Base-by-base conservation (phyloP, 2,329 filamentous ascomycete species). In the Xylariomycetidae sp. region DNA sequence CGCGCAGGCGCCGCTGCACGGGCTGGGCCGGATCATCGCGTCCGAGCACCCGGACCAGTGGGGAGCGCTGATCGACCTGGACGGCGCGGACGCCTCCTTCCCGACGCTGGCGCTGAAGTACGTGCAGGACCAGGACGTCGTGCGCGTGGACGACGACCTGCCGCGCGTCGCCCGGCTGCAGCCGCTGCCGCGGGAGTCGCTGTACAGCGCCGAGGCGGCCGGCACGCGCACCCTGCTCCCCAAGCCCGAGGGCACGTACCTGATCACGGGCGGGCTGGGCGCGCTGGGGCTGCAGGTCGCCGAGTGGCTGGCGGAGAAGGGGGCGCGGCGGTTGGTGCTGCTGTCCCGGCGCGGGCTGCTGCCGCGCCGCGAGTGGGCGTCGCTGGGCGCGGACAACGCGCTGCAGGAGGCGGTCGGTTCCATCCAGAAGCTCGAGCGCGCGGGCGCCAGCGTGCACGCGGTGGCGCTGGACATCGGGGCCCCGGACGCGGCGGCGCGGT, bases 231-330 rank as follows among this genome's bases (percentile, higher is more conserved):
- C 33, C 6, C 25, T 49, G 18, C 31, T 47, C 13, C 54, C 55
- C 6, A 41, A 35, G 23, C 42, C 51, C 9, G 48, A 58, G n/a
- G 61, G 63, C 2, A 65, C 63, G 0, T 68, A 68, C 36, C 19
- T 67, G 13, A 56, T 68, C 17, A 63, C 63, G 10, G 62, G 63
- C 25, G 44, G 44, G 6, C 29, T 65, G 10, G 61, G 63, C 2
- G 55, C 52, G 9, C 51, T 68, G 3, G 64, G 63, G 2, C 51
- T 67, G 4, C 56, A 57, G 26, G 46, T 57, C 0, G 53, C 57
- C 6, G 43, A 52, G 10, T 65, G 58, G 34, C 41, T 67, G 3
- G 54, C 59, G 2, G 47, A 59, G 19, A 54, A 61, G n/a, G 61
- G 61, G 0, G 64, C 63, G 19, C 52, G 61, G 3, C 52, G 63